These are phyloP conservation scores for Purpureocillium takamizusanense DNA, from an alignment of 2,329 filamentous ascomycete genomes.

Conservation along the genomic window DNA sequence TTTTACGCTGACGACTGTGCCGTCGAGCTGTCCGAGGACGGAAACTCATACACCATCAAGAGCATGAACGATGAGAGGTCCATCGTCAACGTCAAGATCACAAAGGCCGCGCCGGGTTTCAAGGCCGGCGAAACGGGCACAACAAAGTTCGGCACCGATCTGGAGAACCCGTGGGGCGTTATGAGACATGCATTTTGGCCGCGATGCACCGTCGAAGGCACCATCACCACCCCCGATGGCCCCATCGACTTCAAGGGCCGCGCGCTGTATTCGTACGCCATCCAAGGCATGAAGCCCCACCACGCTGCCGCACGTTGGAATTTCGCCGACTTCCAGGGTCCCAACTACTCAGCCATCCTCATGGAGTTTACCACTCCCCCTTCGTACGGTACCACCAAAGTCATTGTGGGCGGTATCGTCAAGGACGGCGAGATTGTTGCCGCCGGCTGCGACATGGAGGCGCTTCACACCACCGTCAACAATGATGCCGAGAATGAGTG, in stretches of 20 bases:
- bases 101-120: constrained; percentile 69
- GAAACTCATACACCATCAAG: constrained; percentile 78
- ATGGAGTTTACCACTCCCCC: constrained; percentile 96
- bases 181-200: constrained; percentile 97
- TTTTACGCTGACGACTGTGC: constrained; percentile 85
- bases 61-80: constrained; percentile 73
- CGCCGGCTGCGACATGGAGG: constrained; percentile 57
- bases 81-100: constrained; percentile 80
- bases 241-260: constrained; percentile 73
- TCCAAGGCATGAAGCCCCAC: constrained; percentile 99
- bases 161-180: constrained; percentile 75
- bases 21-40: constrained; percentile 77
- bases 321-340: constrained; percentile 84
- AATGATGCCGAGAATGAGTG: constrained; percentile 74
- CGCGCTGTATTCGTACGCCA: constrained; percentile 71
- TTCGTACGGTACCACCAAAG: constrained; percentile 79
- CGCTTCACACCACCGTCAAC: constrained; percentile 59
- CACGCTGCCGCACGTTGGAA: constrained; percentile 91
- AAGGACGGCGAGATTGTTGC: constrained; percentile 74
- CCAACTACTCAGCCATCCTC: constrained; percentile 76
- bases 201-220: constrained; percentile 71
- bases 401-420: constrained; percentile 74
- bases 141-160: constrained; percentile 79
- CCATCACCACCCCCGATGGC: constrained; percentile 73
- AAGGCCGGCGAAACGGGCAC: constrained; percentile 77